These are phyloP conservation scores for Thymus mandschuricus DNA, from an alignment of 257 asterid species.

Conservation along the genomic window DNA sequence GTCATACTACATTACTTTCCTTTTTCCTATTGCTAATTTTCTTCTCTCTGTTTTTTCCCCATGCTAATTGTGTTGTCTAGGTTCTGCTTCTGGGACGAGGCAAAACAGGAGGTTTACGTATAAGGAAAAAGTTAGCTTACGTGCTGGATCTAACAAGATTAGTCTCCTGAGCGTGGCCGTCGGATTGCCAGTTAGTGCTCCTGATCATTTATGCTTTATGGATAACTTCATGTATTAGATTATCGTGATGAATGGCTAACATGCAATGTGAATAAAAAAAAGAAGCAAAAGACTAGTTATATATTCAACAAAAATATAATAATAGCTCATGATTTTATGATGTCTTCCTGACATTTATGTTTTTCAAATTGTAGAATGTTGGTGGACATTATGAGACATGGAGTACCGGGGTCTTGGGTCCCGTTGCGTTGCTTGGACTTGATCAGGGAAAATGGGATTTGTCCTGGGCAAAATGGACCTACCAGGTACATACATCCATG, in stretches of 20 bases:
- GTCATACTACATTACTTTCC: not conserved
- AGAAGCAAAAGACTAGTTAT: too few relatives aligned
- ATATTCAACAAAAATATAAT: too few relatives aligned
- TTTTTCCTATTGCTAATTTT: slow-evolving; percentile 14
- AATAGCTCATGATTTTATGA: not conserved
- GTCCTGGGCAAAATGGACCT: slow-evolving; percentile 83
- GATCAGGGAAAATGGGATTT: slow-evolving; percentile 75
- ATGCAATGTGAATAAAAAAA: too few relatives aligned
- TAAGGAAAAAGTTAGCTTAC: slow-evolving; percentile 62
- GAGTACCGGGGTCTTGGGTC: slow-evolving; percentile 79
- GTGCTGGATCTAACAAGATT: slow-evolving; percentile 72
- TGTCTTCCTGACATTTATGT: slow-evolving; percentile 24
- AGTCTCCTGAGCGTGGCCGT: slow-evolving; percentile 93
- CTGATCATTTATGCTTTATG: not conserved
- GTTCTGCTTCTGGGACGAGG: slow-evolving; percentile 87
- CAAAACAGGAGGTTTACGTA: slow-evolving; percentile 63
- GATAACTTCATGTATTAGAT: too few relatives aligned
- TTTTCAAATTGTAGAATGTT: slow-evolving; percentile 54
- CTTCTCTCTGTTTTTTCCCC: not conserved
- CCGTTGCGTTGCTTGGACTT: slow-evolving; percentile 79
- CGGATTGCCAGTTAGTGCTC: slow-evolving; percentile 82
- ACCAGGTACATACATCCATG: slow-evolving; percentile 54
- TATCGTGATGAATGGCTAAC: too few relatives aligned
- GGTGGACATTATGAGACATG: slow-evolving; percentile 79
- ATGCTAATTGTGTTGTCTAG: slow-evolving; percentile 40